Evolutionary conservation across 202 grass and related monocot genomes (phyloP), one percentile per base, ranked within the genome.

Genomic region (Setaria viridis): DNA sequence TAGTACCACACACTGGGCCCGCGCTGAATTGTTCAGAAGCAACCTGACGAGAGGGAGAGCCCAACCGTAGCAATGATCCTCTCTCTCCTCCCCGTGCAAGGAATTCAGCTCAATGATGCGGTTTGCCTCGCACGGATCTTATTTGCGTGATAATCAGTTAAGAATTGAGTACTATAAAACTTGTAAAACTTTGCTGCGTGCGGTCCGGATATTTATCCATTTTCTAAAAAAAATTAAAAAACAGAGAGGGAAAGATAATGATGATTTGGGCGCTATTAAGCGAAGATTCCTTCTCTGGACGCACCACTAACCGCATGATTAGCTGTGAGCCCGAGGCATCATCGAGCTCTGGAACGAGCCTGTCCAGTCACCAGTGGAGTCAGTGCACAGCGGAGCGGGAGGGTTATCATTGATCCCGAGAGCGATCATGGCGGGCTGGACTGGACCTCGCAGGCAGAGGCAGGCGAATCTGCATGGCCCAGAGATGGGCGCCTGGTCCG

Each of bases 1-100:
- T 2, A 41, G 39, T 41, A 5, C 39, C 39, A 41, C 39, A 41
- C 4, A 5, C 39, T 4, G 39, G 39, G 39, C 39, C 39, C 39
- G 6, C 7, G 79, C 81, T 45, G 71, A 43, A 87, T 85, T 33
- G 41, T 74, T 77, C 42, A 72, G 58, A 91, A 82, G 86, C 87
- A 88, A 46, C 72, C 66, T 79, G 85, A 87, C 69, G 80, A 89
- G 46, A 55, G 74, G 54, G 20, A 15, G 54, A 76, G 51, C n/a
- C 67, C 67, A 78, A 59, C 37, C 42, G 20, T n/a, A 6, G 72
- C 78, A 90, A 67, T 76, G 54, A 29, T 70, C 47, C 9, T 83
- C 35, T 63, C 4, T 54, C 35, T 14, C 34, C 33, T 30, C 21
- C 46, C 69, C 55, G 7, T 60, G 76, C 56, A 81, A 81, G 76